Evolutionary conservation across 768 basidiomycete genomes (phyloP).

Genomic region (Boletus eberwhitei): DNA sequence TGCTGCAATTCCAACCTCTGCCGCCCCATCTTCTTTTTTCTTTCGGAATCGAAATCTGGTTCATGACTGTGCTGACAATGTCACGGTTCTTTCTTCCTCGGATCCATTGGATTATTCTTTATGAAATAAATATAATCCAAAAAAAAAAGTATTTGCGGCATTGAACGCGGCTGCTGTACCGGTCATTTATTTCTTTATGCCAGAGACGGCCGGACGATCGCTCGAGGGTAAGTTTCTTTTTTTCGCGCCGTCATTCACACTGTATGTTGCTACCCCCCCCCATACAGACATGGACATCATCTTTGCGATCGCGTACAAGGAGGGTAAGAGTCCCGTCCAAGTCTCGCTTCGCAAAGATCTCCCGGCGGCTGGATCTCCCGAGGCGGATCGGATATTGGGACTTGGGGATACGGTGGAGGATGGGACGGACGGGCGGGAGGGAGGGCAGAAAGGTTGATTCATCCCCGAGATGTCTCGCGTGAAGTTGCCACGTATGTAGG

Average conservation of each 20-base stretch:
- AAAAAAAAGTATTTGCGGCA: neutral
- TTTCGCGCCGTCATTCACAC: neutral
- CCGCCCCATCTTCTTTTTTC: no score
- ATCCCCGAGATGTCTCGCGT: neutral
- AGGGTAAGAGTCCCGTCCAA: neutral
- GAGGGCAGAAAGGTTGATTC: neutral
- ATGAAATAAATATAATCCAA: no score
- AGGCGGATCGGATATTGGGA: neutral
- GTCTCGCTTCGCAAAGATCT: neutral
- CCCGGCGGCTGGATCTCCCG: neutral
- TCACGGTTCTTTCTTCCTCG: no score
- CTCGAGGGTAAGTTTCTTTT: neutral
- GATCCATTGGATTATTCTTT: no score
- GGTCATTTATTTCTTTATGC: neutral
- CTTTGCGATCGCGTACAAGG: neutral
- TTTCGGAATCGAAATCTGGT: neutral
- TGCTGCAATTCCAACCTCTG: neutral
- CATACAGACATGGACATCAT: neutral
- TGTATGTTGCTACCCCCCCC: neutral
- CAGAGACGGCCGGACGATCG: neutral
- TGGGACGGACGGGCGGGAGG: no score
- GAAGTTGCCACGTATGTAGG: neutral
- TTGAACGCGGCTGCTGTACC: neutral
- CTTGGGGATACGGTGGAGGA: neutral
- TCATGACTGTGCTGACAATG: neutral